Base-by-base conservation (phyloP, 495 filamentous ascomycete genomes). In the Cairneyella variabilis region DNA sequence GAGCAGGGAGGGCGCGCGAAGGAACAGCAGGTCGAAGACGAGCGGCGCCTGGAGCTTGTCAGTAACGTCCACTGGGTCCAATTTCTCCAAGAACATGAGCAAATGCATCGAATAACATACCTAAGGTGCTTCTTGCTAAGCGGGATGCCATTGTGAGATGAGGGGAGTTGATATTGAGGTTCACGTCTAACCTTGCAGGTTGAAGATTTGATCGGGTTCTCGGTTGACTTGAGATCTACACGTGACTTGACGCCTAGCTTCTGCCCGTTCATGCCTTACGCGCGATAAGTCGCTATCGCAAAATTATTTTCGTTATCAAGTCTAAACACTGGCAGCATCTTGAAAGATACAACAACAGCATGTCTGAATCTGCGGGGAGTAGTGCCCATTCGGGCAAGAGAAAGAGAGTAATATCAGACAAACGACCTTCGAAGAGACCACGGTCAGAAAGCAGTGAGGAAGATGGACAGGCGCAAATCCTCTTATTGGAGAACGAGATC, bases 81-180 rank as follows among this genome's bases (percentile, higher is more conserved):
- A 65, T 57, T 54, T 54, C 41, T 37, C n/a, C 17, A 2, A 54
- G 18, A 39, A 54, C 16, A 18, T 17, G 16, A 17, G 21, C 26
- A 27, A n/a, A 51, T 36, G 38, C 48, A 55, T 44, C 32, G n/a
- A 62, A 53, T 52, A 58, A 80, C 90, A 75, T 83, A 96, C 91
- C 89, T 73, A 90, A 73, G 75, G 89, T 89, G 79, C 80, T 89
- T 81, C 86, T 88, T 82, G 86, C 88, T 73, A 97, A 77, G 77
- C 90, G 88, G 71, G 90, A 93, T 79, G 90, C 90, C 91, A 97
- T 96, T 86, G 79, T 84, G 80, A 71, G 69, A 71, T 71, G 68
- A 74, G 71, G 69, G 70, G 69, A 64, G 72, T 72, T 73, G 52
- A 21, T 54, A 48, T 52, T 51, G 43, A 61, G 62, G 51, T 64